These are phyloP conservation scores for Ogataea dorogensis DNA, from an alignment of 805 yeast genomes.

Conservation along the genomic window DNA sequence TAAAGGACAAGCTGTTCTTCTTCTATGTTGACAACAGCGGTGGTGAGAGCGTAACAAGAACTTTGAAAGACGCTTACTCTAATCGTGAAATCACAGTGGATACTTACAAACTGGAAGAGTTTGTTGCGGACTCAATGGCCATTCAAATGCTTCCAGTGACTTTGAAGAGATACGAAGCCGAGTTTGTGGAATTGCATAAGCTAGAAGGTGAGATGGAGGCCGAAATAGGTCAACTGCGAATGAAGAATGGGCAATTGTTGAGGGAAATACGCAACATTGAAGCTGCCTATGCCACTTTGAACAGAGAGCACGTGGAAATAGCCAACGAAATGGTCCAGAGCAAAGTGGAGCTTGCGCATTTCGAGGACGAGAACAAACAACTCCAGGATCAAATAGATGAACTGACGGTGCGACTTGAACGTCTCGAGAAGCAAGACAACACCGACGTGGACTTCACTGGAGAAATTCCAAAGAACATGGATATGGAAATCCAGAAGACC, in stretches of 20 bases:
- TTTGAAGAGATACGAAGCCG: constrained; percentile 66
- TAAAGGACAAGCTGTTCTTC: constrained; percentile 78
- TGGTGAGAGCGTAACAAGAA: constrained; percentile 10
- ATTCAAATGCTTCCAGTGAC: constrained; percentile 72
- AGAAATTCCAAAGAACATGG: constrained; percentile 34
- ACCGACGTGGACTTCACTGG: constrained; percentile 29
- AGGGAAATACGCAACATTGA: constrained; percentile 74
- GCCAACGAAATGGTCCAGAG: constrained; percentile 86
- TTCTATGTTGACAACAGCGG: constrained; percentile 49
- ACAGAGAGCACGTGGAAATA: constrained; percentile 78
- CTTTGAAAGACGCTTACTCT: constrained; percentile 18
- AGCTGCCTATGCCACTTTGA: constrained; percentile 62
- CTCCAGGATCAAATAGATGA: constrained; percentile 48
- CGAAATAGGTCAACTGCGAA: constrained; percentile 57
- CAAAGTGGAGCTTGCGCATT: constrained; percentile 69
- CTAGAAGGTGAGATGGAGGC: constrained; percentile 62
- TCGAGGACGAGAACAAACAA: constrained; percentile 71
- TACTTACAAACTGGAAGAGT: constrained; percentile 62
- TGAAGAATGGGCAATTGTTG: constrained; percentile 69
- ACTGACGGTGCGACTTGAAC: constrained; percentile 41
- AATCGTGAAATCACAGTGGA: constrained; percentile 24
- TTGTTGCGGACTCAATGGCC: constrained; percentile 76
- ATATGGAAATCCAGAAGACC: constrained; percentile 54
- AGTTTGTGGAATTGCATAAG: constrained; percentile 70
- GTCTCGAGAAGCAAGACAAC: constrained; percentile 31